Conservation (phyloP, 179 eudicot genomes). For the Silene vulgaris region DNA sequence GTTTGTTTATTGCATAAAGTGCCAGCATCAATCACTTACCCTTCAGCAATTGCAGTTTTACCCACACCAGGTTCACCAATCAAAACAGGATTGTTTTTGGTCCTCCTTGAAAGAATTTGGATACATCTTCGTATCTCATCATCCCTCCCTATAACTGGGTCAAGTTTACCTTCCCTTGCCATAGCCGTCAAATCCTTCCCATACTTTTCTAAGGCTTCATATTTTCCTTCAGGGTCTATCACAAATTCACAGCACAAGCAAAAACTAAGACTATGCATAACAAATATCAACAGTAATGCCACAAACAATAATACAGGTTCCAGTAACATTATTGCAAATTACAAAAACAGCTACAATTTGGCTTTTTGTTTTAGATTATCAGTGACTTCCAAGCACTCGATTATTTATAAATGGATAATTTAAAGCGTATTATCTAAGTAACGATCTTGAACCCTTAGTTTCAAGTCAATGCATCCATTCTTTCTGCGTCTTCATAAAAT, state of each 20-base stretch:
- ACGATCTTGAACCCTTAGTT: too few relatives aligned
- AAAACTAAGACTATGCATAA: neutral
- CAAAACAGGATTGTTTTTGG: slow-evolving; percentile 90
- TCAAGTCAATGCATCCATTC: too few relatives aligned
- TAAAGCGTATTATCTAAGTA: too few relatives aligned
- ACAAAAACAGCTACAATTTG: neutral
- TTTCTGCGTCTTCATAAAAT: too few relatives aligned
- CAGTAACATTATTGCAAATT: neutral
- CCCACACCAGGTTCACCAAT: slow-evolving; percentile 99
- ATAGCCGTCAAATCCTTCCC: slow-evolving; percentile 89
- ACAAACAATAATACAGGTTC: neutral
- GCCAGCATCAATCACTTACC: slow-evolving; percentile 38
- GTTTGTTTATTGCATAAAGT: neutral
- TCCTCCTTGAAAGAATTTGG: slow-evolving; percentile 90
- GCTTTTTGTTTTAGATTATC: neutral
- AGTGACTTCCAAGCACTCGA: too few relatives aligned
- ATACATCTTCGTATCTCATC: slow-evolving; percentile 92
- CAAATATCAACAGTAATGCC: neutral
- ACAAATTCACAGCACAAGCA: slow-evolving; percentile 4
- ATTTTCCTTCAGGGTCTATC: slow-evolving; percentile 91
- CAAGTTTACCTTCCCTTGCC: slow-evolving; percentile 90
- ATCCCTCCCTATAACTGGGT: slow-evolving; percentile 97
- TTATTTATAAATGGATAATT: too few relatives aligned
- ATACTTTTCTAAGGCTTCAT: slow-evolving; percentile 87
- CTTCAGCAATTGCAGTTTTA: slow-evolving; percentile 94